Base-by-base conservation (phyloP, 179 eudicot genomes). In the Amaranthus tricolor region DNA sequence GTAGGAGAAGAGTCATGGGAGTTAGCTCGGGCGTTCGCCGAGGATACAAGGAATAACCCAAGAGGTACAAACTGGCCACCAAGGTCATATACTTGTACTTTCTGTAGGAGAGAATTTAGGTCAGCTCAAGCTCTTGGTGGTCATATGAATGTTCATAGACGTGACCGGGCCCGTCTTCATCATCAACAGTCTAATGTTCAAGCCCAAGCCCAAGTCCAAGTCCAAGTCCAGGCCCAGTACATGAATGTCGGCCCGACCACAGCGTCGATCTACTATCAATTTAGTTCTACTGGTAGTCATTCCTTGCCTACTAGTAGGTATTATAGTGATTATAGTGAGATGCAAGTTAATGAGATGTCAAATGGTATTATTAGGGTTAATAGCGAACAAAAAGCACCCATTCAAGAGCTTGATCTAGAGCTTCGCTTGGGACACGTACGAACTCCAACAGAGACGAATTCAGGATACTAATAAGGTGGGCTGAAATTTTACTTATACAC, bases 111-210 rank as follows among this genome's bases (percentile, higher is more conserved):
- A 66, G 96, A 89, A 58, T 90, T 90, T 70, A 83, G 82, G 60
- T 90, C 93, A 9, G 93, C 93, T 12, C 96, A 90, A 82, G 91
- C 95, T 74, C 88, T 90, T 62, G 95, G 95, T 12, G 94, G 94
- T 5, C 94, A 90, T 76, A 90, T 90, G 92, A 90, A 90, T 76
- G 89, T 90, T 10, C 96, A 90, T 77, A 88, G 93, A 43, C 81
- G 88, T 0, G 96, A 90, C 70, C 81, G 91, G 7, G 96, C 90
- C 2, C 74, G 71, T 15, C 88, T 87, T 48, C 88, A 87, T 72
- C 84, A 83, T 71, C 84, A 20, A 5, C 70, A 66, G 70, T n/a
- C 70, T 40, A 66, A 15, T 19, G 62, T 56, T 82, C 80, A 62
- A 44, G 11, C 65, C 48, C 75, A 45, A 47, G 16, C n/a, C 47